Percentiles rank a stretch among this genome's conserved stretches.
Conservation (phyloP, 768 basidiomycete genomes). For the Leccinum rimulosum region DNA sequence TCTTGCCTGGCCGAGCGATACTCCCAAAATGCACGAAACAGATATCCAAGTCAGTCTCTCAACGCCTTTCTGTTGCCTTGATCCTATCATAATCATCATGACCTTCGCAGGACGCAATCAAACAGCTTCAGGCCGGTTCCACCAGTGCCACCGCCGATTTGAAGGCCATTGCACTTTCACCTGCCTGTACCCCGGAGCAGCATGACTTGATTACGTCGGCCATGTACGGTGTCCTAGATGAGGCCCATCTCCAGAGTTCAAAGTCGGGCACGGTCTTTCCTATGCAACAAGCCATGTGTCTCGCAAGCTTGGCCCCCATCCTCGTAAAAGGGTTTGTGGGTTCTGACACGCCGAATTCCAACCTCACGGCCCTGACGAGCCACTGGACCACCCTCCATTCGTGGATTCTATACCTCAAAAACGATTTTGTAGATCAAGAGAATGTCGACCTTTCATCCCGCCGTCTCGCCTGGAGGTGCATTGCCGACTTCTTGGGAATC, state of each 20-base stretch:
- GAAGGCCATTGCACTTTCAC: slow-evolving; percentile 19
- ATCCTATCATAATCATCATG: not conserved
- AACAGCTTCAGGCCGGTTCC: slow-evolving; percentile 25
- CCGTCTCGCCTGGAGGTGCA: slow-evolving; percentile 15
- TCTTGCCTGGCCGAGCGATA: not conserved
- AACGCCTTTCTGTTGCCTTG: not conserved
- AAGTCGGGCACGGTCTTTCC: slow-evolving; percentile 13
- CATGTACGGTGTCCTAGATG: slow-evolving; percentile 21
- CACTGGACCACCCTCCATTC: slow-evolving; percentile 20
- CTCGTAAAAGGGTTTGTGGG: slow-evolving; percentile 3
- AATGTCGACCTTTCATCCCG: slow-evolving; percentile 20
- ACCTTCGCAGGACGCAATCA: slow-evolving; percentile 16
- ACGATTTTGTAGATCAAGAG: slow-evolving; percentile 22
- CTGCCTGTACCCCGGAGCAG: slow-evolving; percentile 21
- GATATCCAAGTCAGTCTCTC: slow-evolving; percentile 17
- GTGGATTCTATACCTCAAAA: slow-evolving; percentile 29
- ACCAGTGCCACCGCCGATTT: slow-evolving; percentile 14
- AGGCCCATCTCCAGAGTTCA: slow-evolving; percentile 15
- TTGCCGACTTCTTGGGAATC: slow-evolving; percentile 23
- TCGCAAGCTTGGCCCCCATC: slow-evolving; percentile 17
- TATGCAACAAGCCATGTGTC: slow-evolving; percentile 20
- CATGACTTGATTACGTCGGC: slow-evolving; percentile 15
- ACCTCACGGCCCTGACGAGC: slow-evolving; percentile 5
- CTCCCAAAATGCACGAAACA: slow-evolving; percentile 16
- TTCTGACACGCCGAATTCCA: not conserved